Base-by-base conservation (phyloP, 2,329 filamentous ascomycete genomes). In the Cladorrhinum sp. region DNA sequence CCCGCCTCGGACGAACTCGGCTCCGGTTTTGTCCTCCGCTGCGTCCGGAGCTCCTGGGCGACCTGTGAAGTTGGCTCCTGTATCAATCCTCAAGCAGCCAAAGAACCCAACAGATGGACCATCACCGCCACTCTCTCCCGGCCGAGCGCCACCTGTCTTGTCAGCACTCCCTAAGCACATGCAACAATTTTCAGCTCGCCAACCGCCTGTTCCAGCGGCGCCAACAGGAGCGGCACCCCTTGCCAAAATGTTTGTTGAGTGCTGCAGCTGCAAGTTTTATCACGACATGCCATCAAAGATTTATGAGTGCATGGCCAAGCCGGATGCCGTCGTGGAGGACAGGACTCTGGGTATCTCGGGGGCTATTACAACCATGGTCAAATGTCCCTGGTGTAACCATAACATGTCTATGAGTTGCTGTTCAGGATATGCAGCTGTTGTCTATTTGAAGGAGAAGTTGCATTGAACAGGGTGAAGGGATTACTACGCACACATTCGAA, bases 371-470 rank as follows among this genome's bases (percentile, higher is more conserved):
- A 86, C 85, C 64, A 83, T 81, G 68, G 83, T 89, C 24, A 84
- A 82, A 65, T 91, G 88, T 70, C 87, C 87, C 8, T 91, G 88
- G 88, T 91, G 88, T 71, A 78, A 78, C 49, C 88, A 91, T 74
- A 81, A 82, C 54, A 90, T 91, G 87, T 86, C 79, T 65, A 87
- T 81, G 13, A 76, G 75, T 60, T 91, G 88, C 73, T 91, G 88
- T 70, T 81, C 86, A 10, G 88, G 87, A 7, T 88, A 88, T 74
- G 84, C 85, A 10, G 85, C 88, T 1, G 79, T 87, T 50, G 82
- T 91, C 3, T 84, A 87, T 63, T 75, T 91, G 67, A 84, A 84
- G 68, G 86, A 90, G 72, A 82, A 83, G 62, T 70, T 88, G 55
- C 84, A 87, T 67, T 74, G 57, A 67, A 20, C 10, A 27, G 51